Percentiles rank a stretch among this genome's conserved stretches.
Conservation (phyloP, 2,329 filamentous ascomycete species). For the Mycosphaerella sp. region DNA sequence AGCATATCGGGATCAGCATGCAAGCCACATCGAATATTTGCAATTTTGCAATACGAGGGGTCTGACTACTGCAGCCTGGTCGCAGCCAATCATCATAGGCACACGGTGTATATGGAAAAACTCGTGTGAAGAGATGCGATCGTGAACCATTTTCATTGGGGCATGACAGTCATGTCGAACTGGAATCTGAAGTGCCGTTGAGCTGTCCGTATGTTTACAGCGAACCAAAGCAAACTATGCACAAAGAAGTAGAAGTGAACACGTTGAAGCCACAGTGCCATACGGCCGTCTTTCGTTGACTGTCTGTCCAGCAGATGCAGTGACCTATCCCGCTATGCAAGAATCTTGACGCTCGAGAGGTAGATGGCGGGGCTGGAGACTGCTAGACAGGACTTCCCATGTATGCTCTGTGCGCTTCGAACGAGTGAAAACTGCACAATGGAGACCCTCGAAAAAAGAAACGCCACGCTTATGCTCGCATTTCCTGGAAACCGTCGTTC, state of each 20-base stretch:
- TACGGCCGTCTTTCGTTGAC: conserved; percentile 10
- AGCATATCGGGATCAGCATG: conserved; percentile 8
- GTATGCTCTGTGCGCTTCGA: conserved; percentile 13
- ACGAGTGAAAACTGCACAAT: conserved; percentile 13
- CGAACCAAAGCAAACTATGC: conserved; percentile 13
- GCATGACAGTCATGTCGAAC: conserved; percentile 15
- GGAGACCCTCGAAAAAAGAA: conserved; percentile 11
- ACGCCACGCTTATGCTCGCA: conserved; percentile 20
- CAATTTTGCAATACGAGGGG: conserved; percentile 7
- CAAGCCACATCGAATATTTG: background rate
- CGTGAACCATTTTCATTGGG: conserved; percentile 14
- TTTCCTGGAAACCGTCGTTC: conserved; percentile 20
- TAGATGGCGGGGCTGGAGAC: background rate
- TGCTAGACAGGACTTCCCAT: conserved; percentile 11
- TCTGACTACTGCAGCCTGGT: background rate
- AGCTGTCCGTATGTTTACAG: conserved; percentile 14
- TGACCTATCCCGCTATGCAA: conserved; percentile 11
- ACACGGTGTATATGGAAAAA: too few species aligned
- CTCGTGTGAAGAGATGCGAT: background rate
- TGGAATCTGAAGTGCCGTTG: conserved; percentile 12
- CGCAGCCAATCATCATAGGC: background rate
- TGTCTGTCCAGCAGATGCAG: conserved; percentile 16
- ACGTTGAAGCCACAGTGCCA: conserved; percentile 10
- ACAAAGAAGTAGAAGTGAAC: conserved; percentile 16
- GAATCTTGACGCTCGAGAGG: conserved; percentile 1